Conservation (phyloP, 2,329 filamentous ascomycete genomes). For the Aphanocladium album region DNA sequence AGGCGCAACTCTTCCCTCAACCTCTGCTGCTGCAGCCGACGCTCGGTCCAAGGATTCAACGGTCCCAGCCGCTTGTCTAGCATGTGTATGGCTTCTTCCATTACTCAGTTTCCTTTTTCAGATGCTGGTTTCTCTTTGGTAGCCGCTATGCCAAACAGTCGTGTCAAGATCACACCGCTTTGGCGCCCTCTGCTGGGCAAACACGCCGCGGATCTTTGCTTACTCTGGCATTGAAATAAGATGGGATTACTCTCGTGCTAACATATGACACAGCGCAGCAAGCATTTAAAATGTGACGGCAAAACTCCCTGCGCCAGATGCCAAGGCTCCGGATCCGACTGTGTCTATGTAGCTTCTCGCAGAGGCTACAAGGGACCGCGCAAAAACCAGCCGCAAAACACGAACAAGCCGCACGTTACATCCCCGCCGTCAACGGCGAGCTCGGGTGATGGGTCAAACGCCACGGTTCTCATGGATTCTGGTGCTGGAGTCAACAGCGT, state of each 20-base stretch:
- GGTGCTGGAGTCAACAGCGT: not conserved
- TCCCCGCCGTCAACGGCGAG: conserved; percentile 25
- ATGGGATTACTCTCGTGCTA: not conserved
- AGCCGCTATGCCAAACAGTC: conserved; percentile 10
- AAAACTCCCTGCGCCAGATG: conserved; percentile 66
- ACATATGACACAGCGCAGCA: conserved; percentile 39
- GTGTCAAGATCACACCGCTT: conserved; percentile 6
- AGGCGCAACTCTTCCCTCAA: conserved; percentile 18
- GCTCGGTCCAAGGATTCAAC: conserved; percentile 26
- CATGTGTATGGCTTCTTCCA: conserved; percentile 42
- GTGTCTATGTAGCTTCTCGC: conserved; percentile 68
- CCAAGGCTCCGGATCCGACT: conserved; percentile 51
- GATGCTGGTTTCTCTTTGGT: not conserved
- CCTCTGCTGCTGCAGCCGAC: conserved; percentile 19
- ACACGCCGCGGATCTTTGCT: not conserved
- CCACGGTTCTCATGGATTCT: conserved; percentile 29
- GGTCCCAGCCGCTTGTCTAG: conserved; percentile 49
- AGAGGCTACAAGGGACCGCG: conserved; percentile 64
- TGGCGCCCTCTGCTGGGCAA: not conserved
- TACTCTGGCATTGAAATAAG: not conserved
- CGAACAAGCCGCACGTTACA: conserved; percentile 47
- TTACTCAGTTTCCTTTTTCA: not conserved
- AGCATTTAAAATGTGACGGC: conserved; percentile 75
- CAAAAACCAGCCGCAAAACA: conserved; percentile 35
- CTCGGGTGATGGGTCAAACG: conserved; percentile 28